Evolutionary conservation across 495 filamentous ascomycete genomes (phyloP), one percentile per base, ranked within the genome.

Genomic region (Parathielavia appendiculata): DNA sequence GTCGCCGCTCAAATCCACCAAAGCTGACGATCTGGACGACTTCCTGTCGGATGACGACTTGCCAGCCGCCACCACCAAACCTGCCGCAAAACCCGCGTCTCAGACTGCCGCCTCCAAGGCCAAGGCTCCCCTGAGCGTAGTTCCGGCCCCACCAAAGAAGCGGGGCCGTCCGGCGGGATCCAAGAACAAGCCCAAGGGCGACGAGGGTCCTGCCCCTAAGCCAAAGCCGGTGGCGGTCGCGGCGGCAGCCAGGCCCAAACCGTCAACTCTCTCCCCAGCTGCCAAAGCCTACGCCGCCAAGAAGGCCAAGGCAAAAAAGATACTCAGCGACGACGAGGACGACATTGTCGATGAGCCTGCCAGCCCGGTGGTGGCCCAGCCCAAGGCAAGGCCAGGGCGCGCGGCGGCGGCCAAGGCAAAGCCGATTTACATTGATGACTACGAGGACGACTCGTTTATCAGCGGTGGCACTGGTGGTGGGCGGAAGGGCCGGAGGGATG

Each of bases 211-310:
- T 1, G 54, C 62, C 49, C 72, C 64, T 38, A 39, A 67, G 48
- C 58, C 70, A 6, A 85, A 85, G 63, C n/a, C 56, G 1, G 69
- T 75, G 20, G 66, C 70, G 9, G 22, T 23, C n/a, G 22, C 22
- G 22, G 45, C 45, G 5, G n/a, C 38, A 2, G 12, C 39, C 17
- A 62, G 54, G 39, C 11, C 53, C 46, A 61, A 56, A 6, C 35
- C 44, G 1, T 23, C 57, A 6, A 19, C 48, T 4, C 40, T 43
- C 40, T 43, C 40, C 3, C 40, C 90, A 0, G 88, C 87, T 7
- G 89, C 89, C 13, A 93, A 92, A 69, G 87, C 86, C 0, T 92
- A 93, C 68, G 88, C 86, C 16, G 81, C 84, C 2, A 91, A 89
- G 75, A 75, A 77, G 58, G 78, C 79, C 35, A 87, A 87, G 71